Evolutionary conservation across 495 filamentous ascomycete genomes (phyloP).

Genomic region (Aspergillus kassunensis): DNA sequence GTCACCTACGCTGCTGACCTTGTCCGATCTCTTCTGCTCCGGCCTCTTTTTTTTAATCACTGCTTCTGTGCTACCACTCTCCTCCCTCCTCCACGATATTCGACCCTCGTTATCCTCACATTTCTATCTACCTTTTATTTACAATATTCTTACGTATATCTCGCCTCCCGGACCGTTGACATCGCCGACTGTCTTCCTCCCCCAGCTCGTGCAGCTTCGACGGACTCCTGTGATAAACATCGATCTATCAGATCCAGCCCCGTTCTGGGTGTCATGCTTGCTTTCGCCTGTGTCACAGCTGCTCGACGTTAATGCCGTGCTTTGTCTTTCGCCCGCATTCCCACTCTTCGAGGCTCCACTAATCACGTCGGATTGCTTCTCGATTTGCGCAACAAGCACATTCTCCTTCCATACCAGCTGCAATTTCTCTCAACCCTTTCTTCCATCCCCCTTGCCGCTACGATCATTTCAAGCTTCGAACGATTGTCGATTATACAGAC

Average conservation of each 20-base stretch:
- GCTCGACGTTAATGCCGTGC: slow-evolving; percentile 41
- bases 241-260: slow-evolving; percentile 18
- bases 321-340: slow-evolving; percentile 41
- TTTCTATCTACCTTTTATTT: slow-evolving; percentile 17
- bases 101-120: slow-evolving; percentile 4
- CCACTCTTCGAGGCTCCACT: slow-evolving; percentile 37
- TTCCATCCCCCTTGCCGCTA: slow-evolving; percentile 39
- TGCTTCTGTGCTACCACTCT: slow-evolving; percentile 16
- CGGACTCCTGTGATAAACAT: slow-evolving; percentile 14
- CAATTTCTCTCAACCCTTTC: slow-evolving; percentile 26
- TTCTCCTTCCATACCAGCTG: slow-evolving; percentile 33
- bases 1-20: neutral
- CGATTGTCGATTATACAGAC: slow-evolving; percentile 22
- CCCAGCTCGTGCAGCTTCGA: slow-evolving; percentile 10
- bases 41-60: slow-evolving; percentile 6
- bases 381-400: slow-evolving; percentile 37
- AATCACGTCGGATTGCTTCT: slow-evolving; percentile 30
- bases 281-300: slow-evolving; percentile 43
- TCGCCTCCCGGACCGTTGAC: slow-evolving; percentile 2
- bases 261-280: slow-evolving; percentile 37
- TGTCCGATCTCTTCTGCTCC: neutral
- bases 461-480: slow-evolving; percentile 32
- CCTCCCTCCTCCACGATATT: slow-evolving; percentile 1
- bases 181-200: slow-evolving; percentile 6
- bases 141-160: slow-evolving; percentile 15